A percentile compares a stretch with the other conserved stretches of the same genome.
Conservation (phyloP, 1,284 basidiomycete species). For the Malassezia psittaci region DNA sequence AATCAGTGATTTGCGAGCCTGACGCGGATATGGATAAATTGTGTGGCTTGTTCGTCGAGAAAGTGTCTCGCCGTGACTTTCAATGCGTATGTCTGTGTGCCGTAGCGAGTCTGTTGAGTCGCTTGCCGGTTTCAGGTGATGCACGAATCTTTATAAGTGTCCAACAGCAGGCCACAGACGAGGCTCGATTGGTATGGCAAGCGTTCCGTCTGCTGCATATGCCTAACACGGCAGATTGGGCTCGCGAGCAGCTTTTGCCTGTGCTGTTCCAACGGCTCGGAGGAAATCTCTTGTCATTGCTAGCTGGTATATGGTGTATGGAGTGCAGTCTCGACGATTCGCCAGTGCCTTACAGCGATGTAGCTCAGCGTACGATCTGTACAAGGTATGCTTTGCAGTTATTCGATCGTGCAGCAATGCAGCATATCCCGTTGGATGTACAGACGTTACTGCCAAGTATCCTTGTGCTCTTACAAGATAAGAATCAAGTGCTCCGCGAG, state of each 20-base stretch:
- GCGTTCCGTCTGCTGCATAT: slow-evolving; percentile 13
- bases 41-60: not conserved
- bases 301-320: slow-evolving; percentile 11
- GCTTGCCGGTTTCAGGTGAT: slow-evolving; percentile 5
- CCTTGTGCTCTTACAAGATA: slow-evolving; percentile 34
- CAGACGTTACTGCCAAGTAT: slow-evolving; percentile 53
- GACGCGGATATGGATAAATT: not conserved
- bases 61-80: slow-evolving; percentile 8
- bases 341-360: slow-evolving; percentile 51
- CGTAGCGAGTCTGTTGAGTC: slow-evolving; percentile 2
- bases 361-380: slow-evolving; percentile 69
- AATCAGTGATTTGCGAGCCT: not conserved
- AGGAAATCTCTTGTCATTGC: not conserved
- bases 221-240: not conserved
- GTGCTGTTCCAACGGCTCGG: slow-evolving; percentile 11
- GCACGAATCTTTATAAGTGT: slow-evolving; percentile 11
- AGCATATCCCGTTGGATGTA: slow-evolving; percentile 16
- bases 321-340: not conserved
- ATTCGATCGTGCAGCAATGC: not conserved
- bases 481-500: slow-evolving; percentile 59
- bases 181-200: slow-evolving; percentile 11
- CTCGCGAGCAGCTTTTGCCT: slow-evolving; percentile 3
- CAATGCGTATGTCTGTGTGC: slow-evolving; percentile 9
- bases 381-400: slow-evolving; percentile 6
- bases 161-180: slow-evolving; percentile 9